A percentile compares a stretch with the other conserved stretches of the same genome.
phyloP scores from a whole-genome alignment of 2,329 filamentous ascomycete species.

The Nemania abortiva region DNA sequence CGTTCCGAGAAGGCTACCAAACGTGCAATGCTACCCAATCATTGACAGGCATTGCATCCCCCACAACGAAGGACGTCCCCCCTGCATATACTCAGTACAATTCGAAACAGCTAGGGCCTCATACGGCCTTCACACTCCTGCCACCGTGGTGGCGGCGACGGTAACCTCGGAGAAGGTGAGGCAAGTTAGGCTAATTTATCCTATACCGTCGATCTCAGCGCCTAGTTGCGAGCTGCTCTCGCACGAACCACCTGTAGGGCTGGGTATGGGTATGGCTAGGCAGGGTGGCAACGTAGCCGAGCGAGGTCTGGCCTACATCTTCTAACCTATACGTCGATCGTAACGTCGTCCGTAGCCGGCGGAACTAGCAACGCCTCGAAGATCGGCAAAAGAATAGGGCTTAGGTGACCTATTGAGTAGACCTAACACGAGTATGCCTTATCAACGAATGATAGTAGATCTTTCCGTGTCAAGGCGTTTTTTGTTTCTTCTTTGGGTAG shows the following conservation, averaged over 20 bases:
- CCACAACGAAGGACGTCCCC: conserved; percentile 27
- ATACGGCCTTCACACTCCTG: conserved; percentile 25
- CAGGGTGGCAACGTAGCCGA: conserved; percentile 1
- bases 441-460: conserved; percentile 11
- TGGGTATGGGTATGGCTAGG: conserved; percentile 20
- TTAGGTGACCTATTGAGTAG: conserved; percentile 6
- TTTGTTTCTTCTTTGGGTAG: not conserved
- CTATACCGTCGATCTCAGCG: conserved; percentile 18
- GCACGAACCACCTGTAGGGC: conserved; percentile 24
- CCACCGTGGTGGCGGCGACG: conserved; percentile 23
- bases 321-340: conserved; percentile 14
- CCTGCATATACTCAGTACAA: conserved; percentile 31
- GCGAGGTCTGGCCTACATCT: conserved; percentile 1
- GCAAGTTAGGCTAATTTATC: conserved; percentile 30
- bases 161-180: conserved; percentile 16
- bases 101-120: conserved; percentile 30
- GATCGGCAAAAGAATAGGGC: conserved; percentile 12
- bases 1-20: conserved; percentile 7
- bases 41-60: conserved; percentile 27
- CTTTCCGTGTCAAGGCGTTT: conserved; percentile 20
- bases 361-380: conserved; percentile 21
- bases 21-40: conserved; percentile 15
- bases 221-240: not conserved
- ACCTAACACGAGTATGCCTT: conserved; percentile 31
- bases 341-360: not conserved